A percentile compares a stretch with the other conserved stretches of the same genome.
These are phyloP conservation scores for Zanthoxylum bungeanum DNA, from an alignment of 345 rosid species.

Conservation along the genomic window DNA sequence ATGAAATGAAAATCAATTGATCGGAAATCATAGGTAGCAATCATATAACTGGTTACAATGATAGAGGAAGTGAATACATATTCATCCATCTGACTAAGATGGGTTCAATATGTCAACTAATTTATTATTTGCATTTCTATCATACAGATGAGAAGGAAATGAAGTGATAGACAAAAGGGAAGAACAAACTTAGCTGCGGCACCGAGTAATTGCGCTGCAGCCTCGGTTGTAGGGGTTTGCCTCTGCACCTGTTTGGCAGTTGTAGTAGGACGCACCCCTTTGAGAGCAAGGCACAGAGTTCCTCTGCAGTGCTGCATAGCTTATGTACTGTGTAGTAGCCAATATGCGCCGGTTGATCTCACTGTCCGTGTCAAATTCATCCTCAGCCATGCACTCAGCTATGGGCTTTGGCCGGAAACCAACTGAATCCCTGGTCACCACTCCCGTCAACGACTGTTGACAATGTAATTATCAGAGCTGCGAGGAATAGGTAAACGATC, in stretches of 20 bases:
- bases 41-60: too few relatives aligned
- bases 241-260: constrained; percentile 67
- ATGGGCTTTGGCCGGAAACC: constrained; percentile 32
- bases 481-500: constrained; percentile 17
- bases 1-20: not conserved
- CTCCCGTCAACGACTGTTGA: constrained; percentile 17
- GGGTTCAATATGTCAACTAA: not conserved
- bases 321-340: constrained; percentile 62
- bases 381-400: constrained; percentile 49
- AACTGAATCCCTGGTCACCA: constrained; percentile 31
- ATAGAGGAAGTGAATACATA: too few relatives aligned
- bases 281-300: constrained; percentile 71
- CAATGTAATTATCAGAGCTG: constrained; percentile 26
- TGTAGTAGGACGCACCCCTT: constrained; percentile 86
- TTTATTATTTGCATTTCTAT: not conserved
- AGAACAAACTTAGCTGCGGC: constrained; percentile 45
- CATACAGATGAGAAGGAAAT: constrained; percentile 10
- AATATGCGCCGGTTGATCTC: constrained; percentile 66
- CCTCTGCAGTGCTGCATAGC: constrained; percentile 67
- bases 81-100: not conserved
- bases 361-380: constrained; percentile 52
- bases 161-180: not conserved
- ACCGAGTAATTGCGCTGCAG: constrained; percentile 68
- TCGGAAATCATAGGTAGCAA: too few relatives aligned
- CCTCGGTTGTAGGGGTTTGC: constrained; percentile 84